Evolutionary conservation across 208 protist genomes (phyloP).

Genomic region (Leishmania tropica): DNA sequence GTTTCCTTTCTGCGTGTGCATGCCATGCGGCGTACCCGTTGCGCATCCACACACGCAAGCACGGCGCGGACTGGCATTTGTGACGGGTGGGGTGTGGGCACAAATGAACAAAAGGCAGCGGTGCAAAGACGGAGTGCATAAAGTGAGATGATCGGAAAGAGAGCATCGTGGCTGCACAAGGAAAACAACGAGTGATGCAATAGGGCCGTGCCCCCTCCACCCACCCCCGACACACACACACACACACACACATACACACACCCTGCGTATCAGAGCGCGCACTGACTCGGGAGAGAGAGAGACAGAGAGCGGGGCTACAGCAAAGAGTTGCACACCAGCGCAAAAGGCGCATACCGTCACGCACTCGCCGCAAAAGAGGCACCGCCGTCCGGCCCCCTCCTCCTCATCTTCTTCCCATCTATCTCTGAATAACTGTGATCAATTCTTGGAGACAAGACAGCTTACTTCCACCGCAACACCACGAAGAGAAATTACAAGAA

Average conservation of each 20-base stretch:
- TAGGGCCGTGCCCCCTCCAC: neutral
- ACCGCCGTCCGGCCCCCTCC: neutral
- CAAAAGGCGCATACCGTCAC: neutral
- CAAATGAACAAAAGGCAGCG: neutral
- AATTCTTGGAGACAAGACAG: neutral
- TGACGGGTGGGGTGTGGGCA: neutral
- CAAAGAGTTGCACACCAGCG: neutral
- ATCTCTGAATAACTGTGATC: neutral
- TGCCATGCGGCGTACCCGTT: neutral
- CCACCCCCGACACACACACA: too few relatives aligned
- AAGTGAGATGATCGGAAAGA: neutral
- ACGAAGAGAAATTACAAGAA: neutral
- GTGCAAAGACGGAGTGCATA: neutral
- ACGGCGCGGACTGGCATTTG: neutral
- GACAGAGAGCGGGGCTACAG: neutral
- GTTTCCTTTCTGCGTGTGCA: neutral
- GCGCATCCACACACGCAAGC: neutral
- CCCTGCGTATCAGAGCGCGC: neutral
- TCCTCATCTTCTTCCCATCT: neutral
- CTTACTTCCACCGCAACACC: neutral
- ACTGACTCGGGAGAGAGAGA: neutral
- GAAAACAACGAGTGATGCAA: neutral
- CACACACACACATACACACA: neutral
- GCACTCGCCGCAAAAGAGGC: neutral
- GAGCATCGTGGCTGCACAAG: neutral